Base-by-base conservation (phyloP, 129 eudicot genomes). In the Arctium lappa region DNA sequence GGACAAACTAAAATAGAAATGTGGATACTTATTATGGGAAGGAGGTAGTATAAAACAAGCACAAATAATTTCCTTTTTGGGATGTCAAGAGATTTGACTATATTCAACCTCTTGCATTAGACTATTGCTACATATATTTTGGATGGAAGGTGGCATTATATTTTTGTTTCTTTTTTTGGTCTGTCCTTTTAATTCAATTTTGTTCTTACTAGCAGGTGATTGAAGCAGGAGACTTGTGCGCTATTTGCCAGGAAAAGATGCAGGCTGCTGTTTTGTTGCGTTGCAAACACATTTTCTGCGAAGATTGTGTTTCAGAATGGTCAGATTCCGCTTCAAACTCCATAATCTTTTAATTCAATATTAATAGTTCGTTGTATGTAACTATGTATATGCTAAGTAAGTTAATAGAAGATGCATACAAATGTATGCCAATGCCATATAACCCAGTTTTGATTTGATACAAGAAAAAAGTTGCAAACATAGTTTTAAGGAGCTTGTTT, bases 221-320 rank as follows among this genome's bases (percentile, higher is more conserved):
- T 48, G 93, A 88, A 77, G 95, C 95, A 15, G 97, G 95, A 38
- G 97, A 91, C 81, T 37, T 93, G 72, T 93, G 97, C 78, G 94
- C 97, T 42, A 93, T 93, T 83, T 93, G 97, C 88, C 97, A 93
- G 85, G 97, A 91, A 85, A 93, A 91, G 89, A 88, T 93, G 95
- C 91, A 91, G 74, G 88, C 87, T 53, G 95, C 97, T 40, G 87
- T 91, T 85, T 80, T 93, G 11, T 80, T 93, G 84, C 85, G 95
- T 27, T 93, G 97, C 80, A 93, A 93, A 84, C 97, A 93, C 84
- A 86, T 93, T 34, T 93, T 93, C 82, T 93, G 97, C 66, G 97
- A 93, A 86, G 98, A 93, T 63, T 93, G 97, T 80, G 95, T 89
- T 56, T 93, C 97, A 5, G 97, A 93, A 89, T 93, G 97, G 97